These are phyloP conservation scores for Stellera chamaejasme DNA, from an alignment of 345 rosid species.

Conservation along the genomic window DNA sequence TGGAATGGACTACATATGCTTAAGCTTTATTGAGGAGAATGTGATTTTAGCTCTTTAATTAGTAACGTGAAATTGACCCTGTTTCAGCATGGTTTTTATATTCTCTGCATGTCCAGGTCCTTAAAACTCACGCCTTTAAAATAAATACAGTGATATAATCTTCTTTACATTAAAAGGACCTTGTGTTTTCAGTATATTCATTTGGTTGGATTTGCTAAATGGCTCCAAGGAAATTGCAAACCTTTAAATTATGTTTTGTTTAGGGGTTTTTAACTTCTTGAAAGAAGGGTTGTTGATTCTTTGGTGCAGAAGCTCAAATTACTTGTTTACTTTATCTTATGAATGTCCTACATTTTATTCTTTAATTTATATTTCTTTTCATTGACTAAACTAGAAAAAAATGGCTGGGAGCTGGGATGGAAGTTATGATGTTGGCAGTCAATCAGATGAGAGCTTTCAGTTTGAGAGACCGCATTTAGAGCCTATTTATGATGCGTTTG, in stretches of 20 bases:
- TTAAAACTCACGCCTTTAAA: too few species aligned
- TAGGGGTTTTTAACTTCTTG: not conserved
- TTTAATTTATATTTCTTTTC: conserved; percentile 5
- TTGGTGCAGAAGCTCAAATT: not conserved
- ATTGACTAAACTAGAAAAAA: conserved; percentile 16
- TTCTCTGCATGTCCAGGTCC: too few species aligned
- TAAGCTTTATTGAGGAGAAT: too few species aligned
- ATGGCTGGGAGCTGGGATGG: conserved; percentile 76
- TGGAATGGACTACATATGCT: too few species aligned
- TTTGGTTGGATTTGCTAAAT: not conserved
- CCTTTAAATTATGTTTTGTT: not conserved
- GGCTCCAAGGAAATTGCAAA: conserved; percentile 1
- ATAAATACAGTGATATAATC: too few species aligned
- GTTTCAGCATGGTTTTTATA: too few species aligned
- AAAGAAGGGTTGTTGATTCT: not conserved
- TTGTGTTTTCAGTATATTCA: too few species aligned
- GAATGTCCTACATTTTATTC: not conserved
- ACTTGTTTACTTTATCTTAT: not conserved
- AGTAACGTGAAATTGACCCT: too few species aligned
- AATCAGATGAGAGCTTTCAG: conserved; percentile 62
- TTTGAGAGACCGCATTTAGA: conserved; percentile 58
- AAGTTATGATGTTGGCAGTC: conserved; percentile 52
- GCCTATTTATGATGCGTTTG: conserved; percentile 76
- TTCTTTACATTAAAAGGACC: too few species aligned
- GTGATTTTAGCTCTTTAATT: too few species aligned